Evolutionary conservation across 306 rosid species (phyloP).

Genomic region (Acacia acuminata): DNA sequence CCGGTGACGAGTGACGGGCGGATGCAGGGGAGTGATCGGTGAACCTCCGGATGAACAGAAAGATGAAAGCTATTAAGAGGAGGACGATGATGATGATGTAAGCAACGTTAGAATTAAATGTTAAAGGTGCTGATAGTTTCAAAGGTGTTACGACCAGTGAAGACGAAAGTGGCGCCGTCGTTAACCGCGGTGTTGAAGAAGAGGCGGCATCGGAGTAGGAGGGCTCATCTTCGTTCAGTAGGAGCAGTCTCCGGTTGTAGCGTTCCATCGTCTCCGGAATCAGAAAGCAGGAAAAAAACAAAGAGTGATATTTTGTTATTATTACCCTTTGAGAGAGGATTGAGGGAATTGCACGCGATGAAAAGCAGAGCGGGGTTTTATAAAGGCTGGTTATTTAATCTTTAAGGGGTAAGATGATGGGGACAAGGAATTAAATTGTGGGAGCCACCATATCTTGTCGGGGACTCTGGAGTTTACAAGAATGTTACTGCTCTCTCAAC

Average conservation of each 20-base stretch:
- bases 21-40: background rate
- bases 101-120: conserved; percentile 8
- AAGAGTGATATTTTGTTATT: background rate
- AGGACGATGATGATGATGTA: conserved; percentile 23
- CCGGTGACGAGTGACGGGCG: background rate
- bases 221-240: conserved; percentile 28
- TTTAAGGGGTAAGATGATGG: background rate
- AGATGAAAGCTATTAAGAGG: conserved; percentile 37
- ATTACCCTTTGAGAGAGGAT: background rate
- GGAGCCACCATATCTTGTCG: conserved; percentile 28
- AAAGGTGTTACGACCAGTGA: background rate
- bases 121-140: background rate
- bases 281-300: background rate
- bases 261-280: conserved; percentile 29
- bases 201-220: background rate
- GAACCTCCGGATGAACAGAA: conserved; percentile 25
- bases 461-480: conserved; percentile 32
- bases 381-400: background rate
- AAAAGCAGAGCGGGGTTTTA: background rate
- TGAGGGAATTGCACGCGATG: background rate
- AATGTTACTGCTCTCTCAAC: conserved; percentile 7
- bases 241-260: conserved; percentile 41
- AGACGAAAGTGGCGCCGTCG: background rate
- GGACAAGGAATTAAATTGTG: conserved; percentile 26
- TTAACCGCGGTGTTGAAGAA: background rate